Percentiles rank a stretch among this genome's conserved stretches.
phyloP scores from a whole-genome alignment of 495 filamentous ascomycete species.

The Jackrogersella minutella region DNA sequence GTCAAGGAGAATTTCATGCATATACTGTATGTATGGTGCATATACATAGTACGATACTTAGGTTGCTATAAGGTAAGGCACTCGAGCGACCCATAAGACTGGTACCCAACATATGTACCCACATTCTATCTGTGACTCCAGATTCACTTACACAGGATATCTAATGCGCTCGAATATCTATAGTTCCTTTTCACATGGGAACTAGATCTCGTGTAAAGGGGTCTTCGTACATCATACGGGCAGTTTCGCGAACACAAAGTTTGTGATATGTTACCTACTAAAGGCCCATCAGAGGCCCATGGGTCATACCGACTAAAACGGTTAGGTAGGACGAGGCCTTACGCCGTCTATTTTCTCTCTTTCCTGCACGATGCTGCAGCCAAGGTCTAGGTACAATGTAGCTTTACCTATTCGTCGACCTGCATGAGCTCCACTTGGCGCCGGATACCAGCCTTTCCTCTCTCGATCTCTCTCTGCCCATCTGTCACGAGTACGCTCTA shows the following conservation, averaged over 20 bases:
- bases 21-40: neutral
- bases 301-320: conserved; percentile 40
- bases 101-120: neutral
- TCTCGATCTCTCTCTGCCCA: conserved; percentile 15
- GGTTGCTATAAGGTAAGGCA: neutral
- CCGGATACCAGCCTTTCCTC: conserved; percentile 34
- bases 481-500: conserved; percentile 37
- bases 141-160: neutral
- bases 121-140: neutral
- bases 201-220: conserved; percentile 37
- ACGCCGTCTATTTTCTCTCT: conserved; percentile 39
- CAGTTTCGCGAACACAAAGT: conserved; percentile 34
- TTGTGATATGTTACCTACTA: conserved; percentile 42
- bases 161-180: conserved; percentile 1
- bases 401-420: conserved; percentile 45
- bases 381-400: conserved; percentile 39
- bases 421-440: conserved; percentile 41
- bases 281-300: conserved; percentile 14
- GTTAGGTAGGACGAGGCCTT: conserved; percentile 42
- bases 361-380: conserved; percentile 47
- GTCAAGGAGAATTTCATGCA: conserved; percentile 3
- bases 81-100: neutral
- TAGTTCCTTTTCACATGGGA: conserved; percentile 14
- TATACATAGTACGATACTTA: neutral
- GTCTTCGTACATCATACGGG: conserved; percentile 30